A percentile compares a stretch with the other conserved stretches of the same genome.
Evolutionary conservation across 2,329 filamentous ascomycete genomes (phyloP).

Genomic region (Massarina eburnea): DNA sequence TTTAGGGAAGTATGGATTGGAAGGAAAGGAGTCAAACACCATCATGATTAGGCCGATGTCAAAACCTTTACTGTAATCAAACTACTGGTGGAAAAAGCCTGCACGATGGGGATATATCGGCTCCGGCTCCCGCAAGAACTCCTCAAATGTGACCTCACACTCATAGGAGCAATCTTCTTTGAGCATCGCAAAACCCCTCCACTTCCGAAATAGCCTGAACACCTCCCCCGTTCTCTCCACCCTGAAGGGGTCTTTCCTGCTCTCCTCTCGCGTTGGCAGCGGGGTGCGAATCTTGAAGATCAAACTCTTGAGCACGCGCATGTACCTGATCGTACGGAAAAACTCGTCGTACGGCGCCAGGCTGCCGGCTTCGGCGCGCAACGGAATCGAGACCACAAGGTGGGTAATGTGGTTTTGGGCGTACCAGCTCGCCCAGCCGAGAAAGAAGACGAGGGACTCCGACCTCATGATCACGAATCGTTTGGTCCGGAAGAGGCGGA

Average conservation of each 20-base stretch:
- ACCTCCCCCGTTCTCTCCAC: too few species aligned
- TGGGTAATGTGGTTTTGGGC: slow-evolving; percentile 1
- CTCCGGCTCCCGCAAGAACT: not conserved
- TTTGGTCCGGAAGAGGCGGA: slow-evolving; percentile 19
- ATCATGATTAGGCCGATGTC: slow-evolving; percentile 35
- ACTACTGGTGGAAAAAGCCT: too few species aligned
- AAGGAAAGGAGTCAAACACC: slow-evolving; percentile 30
- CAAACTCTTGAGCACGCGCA: not conserved
- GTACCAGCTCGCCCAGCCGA: slow-evolving; percentile 7
- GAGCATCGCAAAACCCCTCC: not conserved
- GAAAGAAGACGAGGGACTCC: slow-evolving; percentile 6
- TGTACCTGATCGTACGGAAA: not conserved
- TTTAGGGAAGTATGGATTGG: slow-evolving; percentile 28
- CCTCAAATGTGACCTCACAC: not conserved
- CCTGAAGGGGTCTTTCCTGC: too few species aligned
- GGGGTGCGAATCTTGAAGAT: not conserved
- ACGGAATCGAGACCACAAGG: not conserved
- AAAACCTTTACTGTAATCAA: too few species aligned
- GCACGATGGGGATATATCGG: too few species aligned
- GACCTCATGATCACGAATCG: slow-evolving; percentile 8
- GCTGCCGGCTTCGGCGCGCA: not conserved
- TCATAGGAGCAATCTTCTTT: not conserved
- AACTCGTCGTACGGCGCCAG: not conserved
- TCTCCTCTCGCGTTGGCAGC: not conserved
- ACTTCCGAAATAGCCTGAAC: not conserved